Percentiles rank a stretch among this genome's conserved stretches.
These are phyloP conservation scores for Phytophthora europaea DNA, from an alignment of 352 stramenopile species.

Conservation along the genomic window DNA sequence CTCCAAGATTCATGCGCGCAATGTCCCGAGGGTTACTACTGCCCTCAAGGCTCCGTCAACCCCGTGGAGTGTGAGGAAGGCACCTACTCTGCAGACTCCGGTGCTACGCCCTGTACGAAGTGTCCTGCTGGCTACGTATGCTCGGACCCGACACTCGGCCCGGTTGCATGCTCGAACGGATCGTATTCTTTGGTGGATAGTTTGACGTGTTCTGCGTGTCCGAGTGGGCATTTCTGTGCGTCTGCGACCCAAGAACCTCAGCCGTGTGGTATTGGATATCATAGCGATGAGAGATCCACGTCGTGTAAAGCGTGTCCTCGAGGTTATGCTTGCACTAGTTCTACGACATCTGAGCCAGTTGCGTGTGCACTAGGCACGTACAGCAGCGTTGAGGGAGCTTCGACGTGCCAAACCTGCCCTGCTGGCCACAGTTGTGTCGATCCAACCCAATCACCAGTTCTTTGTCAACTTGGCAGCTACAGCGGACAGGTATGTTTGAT, in stretches of 20 bases:
- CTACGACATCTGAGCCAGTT: constrained; percentile 31
- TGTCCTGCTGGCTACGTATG: constrained; percentile 48
- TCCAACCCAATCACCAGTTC: constrained; percentile 36
- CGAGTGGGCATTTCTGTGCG: constrained; percentile 34
- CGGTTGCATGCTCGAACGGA: constrained; percentile 29
- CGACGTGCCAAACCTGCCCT: constrained; percentile 51
- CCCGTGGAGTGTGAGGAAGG: constrained; percentile 46
- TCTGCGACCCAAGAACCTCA: constrained; percentile 23
- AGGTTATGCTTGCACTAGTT: constrained; percentile 42
- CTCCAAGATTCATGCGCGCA: constrained; percentile 42
- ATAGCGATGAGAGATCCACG: constrained; percentile 31
- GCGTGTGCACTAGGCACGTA: constrained; percentile 40
- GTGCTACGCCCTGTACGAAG: constrained; percentile 37
- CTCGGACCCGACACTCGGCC: constrained; percentile 27
- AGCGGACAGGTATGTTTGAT: constrained; percentile 42
- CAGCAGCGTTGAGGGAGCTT: constrained; percentile 26
- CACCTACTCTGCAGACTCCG: constrained; percentile 49
- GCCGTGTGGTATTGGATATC: constrained; percentile 30
- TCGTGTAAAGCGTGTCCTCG: constrained; percentile 45
- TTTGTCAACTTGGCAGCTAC: constrained; percentile 63
- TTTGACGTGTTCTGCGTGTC: constrained; percentile 26
- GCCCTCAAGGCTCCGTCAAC: constrained; percentile 35
- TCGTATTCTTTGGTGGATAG: constrained; percentile 35
- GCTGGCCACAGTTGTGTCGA: constrained; percentile 70
- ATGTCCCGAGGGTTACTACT: constrained; percentile 66